These are phyloP conservation scores for Brassica balearica DNA, from an alignment of 441 rosid species.

Conservation along the genomic window DNA sequence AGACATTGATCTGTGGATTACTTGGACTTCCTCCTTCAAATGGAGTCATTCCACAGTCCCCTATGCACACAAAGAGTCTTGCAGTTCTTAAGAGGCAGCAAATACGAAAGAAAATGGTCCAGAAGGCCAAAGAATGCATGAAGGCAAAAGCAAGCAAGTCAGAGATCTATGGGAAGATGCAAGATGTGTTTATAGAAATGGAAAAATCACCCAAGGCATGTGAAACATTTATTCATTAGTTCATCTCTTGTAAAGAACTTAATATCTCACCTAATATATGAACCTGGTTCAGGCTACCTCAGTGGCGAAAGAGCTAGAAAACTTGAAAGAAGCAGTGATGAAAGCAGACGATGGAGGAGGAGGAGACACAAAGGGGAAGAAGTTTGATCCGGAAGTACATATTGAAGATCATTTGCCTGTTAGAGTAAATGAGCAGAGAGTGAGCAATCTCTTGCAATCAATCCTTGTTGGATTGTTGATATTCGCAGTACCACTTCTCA, in stretches of 20 bases:
- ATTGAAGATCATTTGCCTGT: conserved; percentile 80
- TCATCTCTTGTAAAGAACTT: conserved; percentile 24
- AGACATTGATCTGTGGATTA: conserved; percentile 84
- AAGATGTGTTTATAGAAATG: conserved; percentile 79
- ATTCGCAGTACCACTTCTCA: conserved; percentile 66
- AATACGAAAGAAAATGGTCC: conserved; percentile 80
- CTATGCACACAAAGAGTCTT: conserved; percentile 93
- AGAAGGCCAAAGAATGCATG: conserved; percentile 73
- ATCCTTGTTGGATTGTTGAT: conserved; percentile 62
- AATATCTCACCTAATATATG: conserved; percentile 19
- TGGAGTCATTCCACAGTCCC: conserved; percentile 91
- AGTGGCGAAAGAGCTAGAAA: conserved; percentile 62
- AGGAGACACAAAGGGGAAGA: conserved; percentile 49
- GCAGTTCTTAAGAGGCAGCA: conserved; percentile 82
- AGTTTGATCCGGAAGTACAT: conserved; percentile 70
- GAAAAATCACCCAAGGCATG: conserved; percentile 61
- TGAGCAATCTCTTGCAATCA: conserved; percentile 84
- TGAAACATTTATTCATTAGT: conserved; percentile 6
- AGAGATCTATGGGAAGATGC: conserved; percentile 83
- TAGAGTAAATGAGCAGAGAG: conserved; percentile 82
- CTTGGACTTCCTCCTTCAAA: conserved; percentile 93
- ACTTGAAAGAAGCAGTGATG: conserved; percentile 76
- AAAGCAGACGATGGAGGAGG: conserved; percentile 42
- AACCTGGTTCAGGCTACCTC: conserved; percentile 46
- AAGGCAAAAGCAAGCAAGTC: conserved; percentile 64